Conservation (phyloP, 1,284 basidiomycete genomes). For the Pseudozyma thailandica region DNA sequence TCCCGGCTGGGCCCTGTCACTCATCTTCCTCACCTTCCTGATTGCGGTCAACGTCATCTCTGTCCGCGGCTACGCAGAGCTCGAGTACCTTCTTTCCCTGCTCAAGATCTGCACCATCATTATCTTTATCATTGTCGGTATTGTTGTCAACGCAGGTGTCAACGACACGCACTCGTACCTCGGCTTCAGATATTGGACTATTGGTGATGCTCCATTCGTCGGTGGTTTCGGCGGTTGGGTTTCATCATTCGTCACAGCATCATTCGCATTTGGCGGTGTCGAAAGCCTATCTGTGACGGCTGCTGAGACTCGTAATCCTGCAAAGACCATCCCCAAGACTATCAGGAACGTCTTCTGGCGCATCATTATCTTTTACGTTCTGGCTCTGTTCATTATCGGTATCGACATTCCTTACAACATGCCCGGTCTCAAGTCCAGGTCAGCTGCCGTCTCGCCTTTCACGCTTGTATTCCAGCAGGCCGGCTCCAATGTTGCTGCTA, state of each 20-base stretch:
- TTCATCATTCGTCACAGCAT: conserved; percentile 80
- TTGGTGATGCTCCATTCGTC: conserved; percentile 71
- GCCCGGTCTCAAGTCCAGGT: conserved; percentile 41
- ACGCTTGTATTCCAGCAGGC: conserved; percentile 67
- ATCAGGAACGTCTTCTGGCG: conserved; percentile 76
- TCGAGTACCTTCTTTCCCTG: conserved; percentile 58
- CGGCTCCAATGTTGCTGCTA: conserved; percentile 69
- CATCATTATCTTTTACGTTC: conserved; percentile 71
- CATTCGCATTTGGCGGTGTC: conserved; percentile 73
- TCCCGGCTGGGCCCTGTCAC: conserved; percentile 36
- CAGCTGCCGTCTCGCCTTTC: conserved; percentile 42
- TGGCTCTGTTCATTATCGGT: conserved; percentile 73
- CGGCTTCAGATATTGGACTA: conserved; percentile 63
- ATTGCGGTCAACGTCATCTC: conserved; percentile 69
- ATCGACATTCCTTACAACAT: conserved; percentile 70
- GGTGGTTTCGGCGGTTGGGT: conserved; percentile 64
- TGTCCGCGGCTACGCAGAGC: conserved; percentile 77
- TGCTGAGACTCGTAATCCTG: conserved; percentile 52
- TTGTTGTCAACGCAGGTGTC: conserved; percentile 53
- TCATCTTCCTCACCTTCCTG: conserved; percentile 70
- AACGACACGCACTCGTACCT: conserved; percentile 40
- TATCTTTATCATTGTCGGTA: conserved; percentile 42
- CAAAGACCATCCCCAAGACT: conserved; percentile 51
- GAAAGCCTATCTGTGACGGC: conserved; percentile 71
- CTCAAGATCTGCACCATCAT: conserved; percentile 45